These are phyloP conservation scores for Abrus pulchellus DNA, from an alignment of 306 rosid genomes.

Conservation along the genomic window DNA sequence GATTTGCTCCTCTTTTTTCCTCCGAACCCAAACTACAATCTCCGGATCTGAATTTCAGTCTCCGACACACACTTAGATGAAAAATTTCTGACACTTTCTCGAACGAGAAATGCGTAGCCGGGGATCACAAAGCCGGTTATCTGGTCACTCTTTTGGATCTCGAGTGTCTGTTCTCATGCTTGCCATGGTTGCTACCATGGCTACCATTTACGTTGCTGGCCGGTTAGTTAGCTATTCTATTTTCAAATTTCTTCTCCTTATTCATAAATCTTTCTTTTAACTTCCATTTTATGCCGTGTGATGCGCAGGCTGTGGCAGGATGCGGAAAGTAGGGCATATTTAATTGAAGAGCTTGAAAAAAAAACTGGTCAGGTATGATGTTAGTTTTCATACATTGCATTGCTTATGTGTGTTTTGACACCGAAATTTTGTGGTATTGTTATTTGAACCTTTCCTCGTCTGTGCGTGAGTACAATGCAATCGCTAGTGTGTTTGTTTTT, in stretches of 20 bases:
- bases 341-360: slow-evolving; percentile 61
- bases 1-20: not conserved
- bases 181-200: slow-evolving; percentile 73
- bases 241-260: not conserved
- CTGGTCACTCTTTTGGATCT: slow-evolving; percentile 62
- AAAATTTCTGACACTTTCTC: slow-evolving; percentile 35
- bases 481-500: slow-evolving; percentile 35
- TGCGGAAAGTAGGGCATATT: slow-evolving; percentile 64
- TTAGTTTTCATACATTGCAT: slow-evolving; percentile 30
- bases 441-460: not conserved
- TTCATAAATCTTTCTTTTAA: not conserved
- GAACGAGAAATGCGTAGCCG: slow-evolving; percentile 65
- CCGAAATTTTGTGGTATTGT: not conserved
- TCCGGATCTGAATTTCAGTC: slow-evolving; percentile 46
- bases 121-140: slow-evolving; percentile 66
- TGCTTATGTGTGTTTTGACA: not conserved
- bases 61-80: slow-evolving; percentile 28
- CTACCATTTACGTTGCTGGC: slow-evolving; percentile 76
- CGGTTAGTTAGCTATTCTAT: slow-evolving; percentile 53
- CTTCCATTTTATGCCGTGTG: slow-evolving; percentile 3
- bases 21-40: not conserved
- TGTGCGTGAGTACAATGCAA: not conserved
- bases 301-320: slow-evolving; percentile 74
- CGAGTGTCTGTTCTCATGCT: slow-evolving; percentile 61
- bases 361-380: slow-evolving; percentile 60